Conservation (phyloP, 768 basidiomycete genomes). For the Lactarius psammicola region DNA sequence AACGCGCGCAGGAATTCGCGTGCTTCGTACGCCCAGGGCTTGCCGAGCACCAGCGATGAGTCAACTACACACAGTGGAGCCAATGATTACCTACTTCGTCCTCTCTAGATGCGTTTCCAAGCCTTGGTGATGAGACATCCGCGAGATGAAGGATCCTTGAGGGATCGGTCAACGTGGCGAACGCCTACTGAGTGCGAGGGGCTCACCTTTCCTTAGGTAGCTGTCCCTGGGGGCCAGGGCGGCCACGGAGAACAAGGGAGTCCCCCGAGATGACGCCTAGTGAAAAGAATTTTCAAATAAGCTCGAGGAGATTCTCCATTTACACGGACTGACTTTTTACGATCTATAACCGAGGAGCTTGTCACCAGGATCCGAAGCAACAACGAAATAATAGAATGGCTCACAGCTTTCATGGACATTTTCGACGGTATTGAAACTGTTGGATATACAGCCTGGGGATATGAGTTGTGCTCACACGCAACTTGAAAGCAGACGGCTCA, state of each 20-base stretch:
- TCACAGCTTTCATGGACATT: constrained; percentile 78
- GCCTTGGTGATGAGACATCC: constrained; percentile 78
- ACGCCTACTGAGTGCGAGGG: neutral
- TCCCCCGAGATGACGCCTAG: constrained; percentile 89
- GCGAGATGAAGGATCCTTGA: constrained; percentile 84
- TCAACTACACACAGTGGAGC: neutral
- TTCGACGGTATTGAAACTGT: constrained; percentile 6
- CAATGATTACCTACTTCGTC: constrained; percentile 65
- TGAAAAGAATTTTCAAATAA: constrained; percentile 14
- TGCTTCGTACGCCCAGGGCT: constrained; percentile 91
- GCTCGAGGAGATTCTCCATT: constrained; percentile 5
- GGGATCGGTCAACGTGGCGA: constrained; percentile 8
- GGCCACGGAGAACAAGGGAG: constrained; percentile 78
- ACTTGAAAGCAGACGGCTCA: neutral
- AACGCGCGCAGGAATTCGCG: constrained; percentile 88
- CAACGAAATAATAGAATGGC: constrained; percentile 32
- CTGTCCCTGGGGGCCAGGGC: constrained; percentile 77
- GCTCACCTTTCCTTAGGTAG: constrained; percentile 84
- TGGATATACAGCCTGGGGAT: neutral
- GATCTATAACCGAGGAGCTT: constrained; percentile 39
- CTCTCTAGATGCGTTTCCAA: constrained; percentile 78
- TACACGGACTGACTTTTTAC: constrained; percentile 52
- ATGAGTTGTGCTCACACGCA: neutral
- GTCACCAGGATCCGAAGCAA: neutral
- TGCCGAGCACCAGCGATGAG: constrained; percentile 16